Evolutionary conservation across 345 rosid species (phyloP), one percentile per base, ranked within the genome.

Genomic region (Gossypium longicalyx): DNA sequence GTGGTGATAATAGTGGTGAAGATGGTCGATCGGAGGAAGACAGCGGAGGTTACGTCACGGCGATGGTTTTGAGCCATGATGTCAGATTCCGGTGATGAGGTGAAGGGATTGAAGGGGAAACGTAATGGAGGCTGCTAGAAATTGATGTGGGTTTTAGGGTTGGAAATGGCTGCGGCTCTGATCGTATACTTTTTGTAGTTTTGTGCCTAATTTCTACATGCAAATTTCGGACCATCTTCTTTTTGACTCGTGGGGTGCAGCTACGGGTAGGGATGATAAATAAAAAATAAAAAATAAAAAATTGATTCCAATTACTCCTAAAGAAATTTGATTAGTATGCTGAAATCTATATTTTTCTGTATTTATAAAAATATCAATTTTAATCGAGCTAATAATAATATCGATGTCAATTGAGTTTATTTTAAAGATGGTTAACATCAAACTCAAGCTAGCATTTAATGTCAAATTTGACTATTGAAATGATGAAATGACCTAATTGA

Each of bases 1-100:
- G 67, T 77, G 64, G 76, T 20, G 67, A 67, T 79, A 73, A 73
- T 66, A 12, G 71, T 44, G 38, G 57, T 62, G 45, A 66, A n/a
- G 52, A 60, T 23, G 20, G 80, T 75, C 27, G 57, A 68, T n/a
- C 44, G 20, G 48, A 51, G n/a, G 20, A 38, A 17, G 62, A n/a
- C 6, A 27, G 22, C 57, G 70, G 78, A 69, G 79, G 56, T 66
- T 23, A 29, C 52, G 44, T 11, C 72, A 29, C 27, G 1, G 67
- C 3, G 13, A 15, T 9, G 15, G 57, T 8, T 48, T 15, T 29
- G 57, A 67, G 70, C 66, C 51, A 76, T 82, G 73, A 64, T 71
- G 61, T 52, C 43, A 48, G 71, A 48, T 47, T 48, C 71, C 57
- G 56, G 43, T 27, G 20, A 48, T 12, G 51, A 43, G 51, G 23